Evolutionary conservation across 208 protist genomes (phyloP), one percentile per base, ranked within the genome.

Genomic region (Trichomonas vaginalis): DNA sequence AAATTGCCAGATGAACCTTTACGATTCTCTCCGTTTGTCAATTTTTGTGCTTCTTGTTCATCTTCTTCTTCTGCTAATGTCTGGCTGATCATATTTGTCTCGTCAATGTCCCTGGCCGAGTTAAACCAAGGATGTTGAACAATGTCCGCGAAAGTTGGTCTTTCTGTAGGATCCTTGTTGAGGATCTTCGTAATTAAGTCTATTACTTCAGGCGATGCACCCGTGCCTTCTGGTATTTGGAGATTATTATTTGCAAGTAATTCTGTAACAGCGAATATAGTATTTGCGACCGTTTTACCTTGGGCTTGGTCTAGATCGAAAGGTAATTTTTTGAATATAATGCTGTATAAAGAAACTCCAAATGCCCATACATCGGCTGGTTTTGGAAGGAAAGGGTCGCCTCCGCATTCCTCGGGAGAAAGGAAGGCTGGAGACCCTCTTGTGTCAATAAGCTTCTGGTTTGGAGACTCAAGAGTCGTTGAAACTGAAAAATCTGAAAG

Each of bases 401-500:
- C 82, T 9, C 17, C 82, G 40, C 82, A 88, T 47, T 88, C 82
- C 47, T 88, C 82, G 0, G 82, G 82, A n/a, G 82, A 88, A 47
- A 88, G 40, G 32, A 88, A 88, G 17, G 82, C 82, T 9, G 82
- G 82, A 46, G 82, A 88, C 12, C 82, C 82, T 4, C 82, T n/a
- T 45, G 82, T 88, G 32, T 88, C 82, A 48, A 88, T 47, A 8
- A 88, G 17, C 39, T 88, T 47, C 40, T 88, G 40, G 27, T 37
- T 40, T n/a, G 82, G 40, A n/a, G 35, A 45, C 8, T 45, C 35
- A 48, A 88, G 82, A n/a, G 35, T 47, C 23, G 82, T 47, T 48
- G 82, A 88, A 46, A 88, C 82, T 48, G 82, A 88, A 47, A 88
- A 88, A 88, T 88, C 82, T 27, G 82, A 88, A 47, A 88, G 40